Conservation (phyloP, 371 early-diverging fungal genomes). For the Dichotomocladium elegans region DNA sequence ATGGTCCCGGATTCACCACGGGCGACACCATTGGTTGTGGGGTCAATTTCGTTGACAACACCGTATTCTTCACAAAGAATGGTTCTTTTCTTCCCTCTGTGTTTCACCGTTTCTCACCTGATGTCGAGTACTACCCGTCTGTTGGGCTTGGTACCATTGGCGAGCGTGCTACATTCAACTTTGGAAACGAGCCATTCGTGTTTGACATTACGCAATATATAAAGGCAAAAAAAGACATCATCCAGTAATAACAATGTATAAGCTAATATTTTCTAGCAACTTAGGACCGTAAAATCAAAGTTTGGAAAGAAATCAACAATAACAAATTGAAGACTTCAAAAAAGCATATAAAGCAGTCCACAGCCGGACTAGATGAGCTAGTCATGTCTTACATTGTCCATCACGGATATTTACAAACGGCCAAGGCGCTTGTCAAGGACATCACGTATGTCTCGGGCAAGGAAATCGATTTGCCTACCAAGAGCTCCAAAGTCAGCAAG, state of each 20-base stretch:
- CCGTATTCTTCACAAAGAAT: constrained; percentile 88
- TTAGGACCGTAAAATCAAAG: not conserved
- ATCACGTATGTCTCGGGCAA: constrained; percentile 14
- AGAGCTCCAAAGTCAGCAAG: constrained; percentile 6
- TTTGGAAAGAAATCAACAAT: not conserved
- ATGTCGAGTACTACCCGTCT: constrained; percentile 64
- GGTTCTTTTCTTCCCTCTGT: constrained; percentile 73
- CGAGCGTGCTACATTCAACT: constrained; percentile 82
- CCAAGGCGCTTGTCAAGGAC: constrained; percentile 53
- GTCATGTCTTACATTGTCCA: constrained; percentile 76
- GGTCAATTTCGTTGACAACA: constrained; percentile 73
- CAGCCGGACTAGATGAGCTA: constrained; percentile 56
- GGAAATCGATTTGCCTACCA: constrained; percentile 19
- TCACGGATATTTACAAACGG: constrained; percentile 72
- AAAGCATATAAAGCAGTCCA: no score
- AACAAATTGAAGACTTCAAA: not conserved
- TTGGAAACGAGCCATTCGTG: constrained; percentile 77
- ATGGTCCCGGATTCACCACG: constrained; percentile 86
- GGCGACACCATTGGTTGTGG: constrained; percentile 92
- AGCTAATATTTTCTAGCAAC: not conserved
- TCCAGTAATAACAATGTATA: no score
- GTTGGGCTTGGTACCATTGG: constrained; percentile 86
- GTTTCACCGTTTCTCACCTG: constrained; percentile 29
- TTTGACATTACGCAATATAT: constrained; percentile 82
- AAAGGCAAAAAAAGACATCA: no score